phyloP scores from a whole-genome alignment of 805 yeast genomes.

The Hanseniaspora vineae region DNA sequence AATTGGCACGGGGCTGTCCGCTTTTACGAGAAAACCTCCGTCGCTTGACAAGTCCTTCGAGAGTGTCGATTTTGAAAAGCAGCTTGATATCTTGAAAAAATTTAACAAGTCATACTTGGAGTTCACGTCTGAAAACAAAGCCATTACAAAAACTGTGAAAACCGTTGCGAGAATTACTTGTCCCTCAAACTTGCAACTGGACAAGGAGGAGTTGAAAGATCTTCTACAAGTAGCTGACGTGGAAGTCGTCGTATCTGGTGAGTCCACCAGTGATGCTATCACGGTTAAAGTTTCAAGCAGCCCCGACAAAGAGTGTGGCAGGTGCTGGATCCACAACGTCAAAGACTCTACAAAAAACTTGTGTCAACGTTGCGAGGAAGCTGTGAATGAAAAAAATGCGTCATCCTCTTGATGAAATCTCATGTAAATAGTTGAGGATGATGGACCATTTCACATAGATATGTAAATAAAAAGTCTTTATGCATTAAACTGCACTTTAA shows the following conservation, averaged over 20 bases:
- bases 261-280: conserved; percentile 11
- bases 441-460: no score
- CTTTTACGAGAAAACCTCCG: conserved; percentile 10
- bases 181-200: conserved; percentile 6
- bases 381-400: conserved; percentile 6
- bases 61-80: conserved; percentile 9
- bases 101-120: conserved; percentile 10
- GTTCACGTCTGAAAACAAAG: neutral
- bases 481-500: no score
- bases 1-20: no score
- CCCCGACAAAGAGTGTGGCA: conserved; percentile 56
- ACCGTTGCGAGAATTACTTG: conserved; percentile 8
- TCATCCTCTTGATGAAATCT: neutral
- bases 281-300: conserved; percentile 28
- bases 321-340: conserved; percentile 79
- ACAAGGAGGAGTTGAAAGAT: conserved; percentile 37
- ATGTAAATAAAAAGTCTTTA: no score
- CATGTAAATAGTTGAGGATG: no score
- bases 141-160: conserved; percentile 22
- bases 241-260: conserved; percentile 21
- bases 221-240: conserved; percentile 55
- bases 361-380: conserved; percentile 54
- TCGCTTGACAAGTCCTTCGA: conserved; percentile 7
- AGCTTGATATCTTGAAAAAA: conserved; percentile 10
- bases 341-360: conserved; percentile 31